Evolutionary conservation across 2,329 filamentous ascomycete genomes (phyloP).

Genomic region (Fusarium hostae): DNA sequence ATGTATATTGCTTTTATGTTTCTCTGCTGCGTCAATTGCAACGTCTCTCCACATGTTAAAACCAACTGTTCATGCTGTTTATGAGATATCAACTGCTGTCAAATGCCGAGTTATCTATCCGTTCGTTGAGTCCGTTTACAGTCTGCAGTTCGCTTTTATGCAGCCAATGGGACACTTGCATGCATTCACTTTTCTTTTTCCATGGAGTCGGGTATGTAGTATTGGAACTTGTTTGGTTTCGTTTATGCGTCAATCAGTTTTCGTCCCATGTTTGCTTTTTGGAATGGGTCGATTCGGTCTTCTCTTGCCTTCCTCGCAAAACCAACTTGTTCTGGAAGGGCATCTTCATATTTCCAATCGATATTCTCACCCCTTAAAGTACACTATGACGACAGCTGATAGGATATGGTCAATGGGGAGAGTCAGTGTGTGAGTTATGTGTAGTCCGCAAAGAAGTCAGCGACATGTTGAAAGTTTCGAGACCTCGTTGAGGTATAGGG

Average conservation of each 20-base stretch:
- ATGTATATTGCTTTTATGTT: background rate
- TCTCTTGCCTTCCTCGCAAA: background rate
- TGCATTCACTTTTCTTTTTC: slow-evolving; percentile 6
- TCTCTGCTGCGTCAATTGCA: background rate
- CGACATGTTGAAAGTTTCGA: background rate
- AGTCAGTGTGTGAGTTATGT: background rate
- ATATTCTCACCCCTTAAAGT: background rate
- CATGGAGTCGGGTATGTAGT: background rate
- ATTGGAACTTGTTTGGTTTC: slow-evolving; percentile 1
- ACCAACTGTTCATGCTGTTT: background rate
- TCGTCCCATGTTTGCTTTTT: background rate
- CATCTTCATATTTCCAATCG: background rate
- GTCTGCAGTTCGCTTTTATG: background rate
- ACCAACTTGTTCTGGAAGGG: background rate
- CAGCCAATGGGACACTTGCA: slow-evolving; percentile 1
- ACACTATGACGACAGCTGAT: accelerated
- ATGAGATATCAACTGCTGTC: background rate
- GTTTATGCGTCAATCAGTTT: background rate
- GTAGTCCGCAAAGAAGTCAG: background rate
- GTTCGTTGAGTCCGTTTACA: background rate
- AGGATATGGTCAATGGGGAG: no score
- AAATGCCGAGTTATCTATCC: background rate
- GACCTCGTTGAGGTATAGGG: background rate
- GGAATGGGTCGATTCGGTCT: background rate
- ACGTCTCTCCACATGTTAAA: slow-evolving; percentile 7